These are phyloP conservation scores for Botrytis fabae DNA, from an alignment of 2,329 filamentous ascomycete genomes.

Conservation along the genomic window DNA sequence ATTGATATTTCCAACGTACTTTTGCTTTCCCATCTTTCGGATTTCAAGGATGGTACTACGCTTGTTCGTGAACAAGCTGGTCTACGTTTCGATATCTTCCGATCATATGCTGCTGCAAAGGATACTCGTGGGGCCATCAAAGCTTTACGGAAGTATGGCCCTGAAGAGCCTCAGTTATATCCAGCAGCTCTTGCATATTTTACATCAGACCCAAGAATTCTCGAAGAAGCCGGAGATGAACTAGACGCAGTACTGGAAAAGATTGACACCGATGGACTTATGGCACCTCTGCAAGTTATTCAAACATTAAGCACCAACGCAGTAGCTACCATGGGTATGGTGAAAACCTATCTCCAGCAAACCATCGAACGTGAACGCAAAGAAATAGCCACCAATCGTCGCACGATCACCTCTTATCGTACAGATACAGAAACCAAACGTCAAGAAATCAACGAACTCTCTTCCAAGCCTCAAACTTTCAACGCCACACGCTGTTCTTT, in stretches of 20 bases:
- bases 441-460: constrained; percentile 74
- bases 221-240: constrained; percentile 86
- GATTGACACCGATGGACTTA: constrained; percentile 86
- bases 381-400: constrained; percentile 78
- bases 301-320: constrained; percentile 79
- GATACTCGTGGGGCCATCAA: constrained; percentile 90
- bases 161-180: constrained; percentile 87
- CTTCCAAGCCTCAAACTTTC: constrained; percentile 81
- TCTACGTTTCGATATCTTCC: constrained; percentile 91
- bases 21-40: constrained; percentile 84
- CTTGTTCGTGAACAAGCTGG: constrained; percentile 93
- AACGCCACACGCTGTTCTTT: constrained; percentile 84
- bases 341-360: constrained; percentile 86
- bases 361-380: constrained; percentile 86
- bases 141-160: constrained; percentile 87
- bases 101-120: constrained; percentile 88
- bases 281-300: constrained; percentile 95
- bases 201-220: constrained; percentile 76
- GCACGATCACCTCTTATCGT: constrained; percentile 80
- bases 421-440: constrained; percentile 79
- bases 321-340: constrained; percentile 95
- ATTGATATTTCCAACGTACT: constrained; percentile 96
- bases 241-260: constrained; percentile 76
- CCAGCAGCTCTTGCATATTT: constrained; percentile 91
- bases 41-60: constrained; percentile 86